phyloP scores from a whole-genome alignment of 2,329 filamentous ascomycete species.

The Diaporthe nobilis region DNA sequence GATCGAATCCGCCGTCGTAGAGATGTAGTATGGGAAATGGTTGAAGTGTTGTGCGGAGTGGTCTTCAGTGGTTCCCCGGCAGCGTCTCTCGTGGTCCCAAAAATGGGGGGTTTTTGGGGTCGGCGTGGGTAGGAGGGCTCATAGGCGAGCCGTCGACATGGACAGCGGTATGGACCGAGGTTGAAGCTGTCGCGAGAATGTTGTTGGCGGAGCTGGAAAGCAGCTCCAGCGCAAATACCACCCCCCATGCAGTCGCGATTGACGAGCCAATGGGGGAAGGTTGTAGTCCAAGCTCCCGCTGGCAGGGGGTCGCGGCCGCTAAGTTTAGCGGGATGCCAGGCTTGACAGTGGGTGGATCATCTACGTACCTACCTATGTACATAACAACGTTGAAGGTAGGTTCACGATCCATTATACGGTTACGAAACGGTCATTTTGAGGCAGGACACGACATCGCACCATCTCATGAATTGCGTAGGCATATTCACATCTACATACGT shows the following conservation, averaged over 20 bases:
- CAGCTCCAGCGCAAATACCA: conserved; percentile 5
- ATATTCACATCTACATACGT: neutral
- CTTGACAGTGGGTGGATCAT: conserved; percentile 10
- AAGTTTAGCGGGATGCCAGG: conserved; percentile 19
- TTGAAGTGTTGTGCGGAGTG: neutral
- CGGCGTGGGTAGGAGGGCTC: neutral
- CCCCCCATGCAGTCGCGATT: conserved; percentile 26
- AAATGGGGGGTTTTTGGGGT: too few species aligned
- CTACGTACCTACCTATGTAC: neutral
- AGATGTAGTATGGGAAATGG: neutral
- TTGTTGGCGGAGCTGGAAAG: neutral
- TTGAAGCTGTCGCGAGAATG: conserved; percentile 20
- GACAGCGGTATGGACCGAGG: neutral
- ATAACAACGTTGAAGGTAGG: too few species aligned
- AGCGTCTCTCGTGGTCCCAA: neutral
- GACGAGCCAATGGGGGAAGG: conserved; percentile 28
- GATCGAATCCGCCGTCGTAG: too few species aligned
- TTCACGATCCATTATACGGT: neutral
- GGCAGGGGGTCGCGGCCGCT: conserved; percentile 27
- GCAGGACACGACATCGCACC: neutral
- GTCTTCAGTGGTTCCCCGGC: too few species aligned
- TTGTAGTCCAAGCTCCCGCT: neutral
- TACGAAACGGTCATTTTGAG: neutral
- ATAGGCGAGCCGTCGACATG: neutral
- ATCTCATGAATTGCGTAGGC: neutral